A percentile compares a stretch with the other conserved stretches of the same genome.
phyloP scores from a whole-genome alignment of 495 filamentous ascomycete genomes.

The Opeltia flavorubescens region DNA sequence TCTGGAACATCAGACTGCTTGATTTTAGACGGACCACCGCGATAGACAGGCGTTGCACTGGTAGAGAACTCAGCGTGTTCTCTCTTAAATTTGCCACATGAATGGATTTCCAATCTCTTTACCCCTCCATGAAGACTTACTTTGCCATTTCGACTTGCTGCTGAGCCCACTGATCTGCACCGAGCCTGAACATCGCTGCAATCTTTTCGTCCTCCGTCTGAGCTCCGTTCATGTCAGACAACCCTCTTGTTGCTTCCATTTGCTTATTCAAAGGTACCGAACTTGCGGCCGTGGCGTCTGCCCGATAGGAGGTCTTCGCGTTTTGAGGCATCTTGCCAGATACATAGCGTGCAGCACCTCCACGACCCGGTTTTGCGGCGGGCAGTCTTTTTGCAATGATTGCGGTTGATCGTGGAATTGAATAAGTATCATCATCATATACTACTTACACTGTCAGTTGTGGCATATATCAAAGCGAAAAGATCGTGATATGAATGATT shows the following conservation, averaged over 20 bases:
- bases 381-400: slow-evolving; percentile 84
- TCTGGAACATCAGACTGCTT: slow-evolving; percentile 68
- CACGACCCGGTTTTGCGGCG: slow-evolving; percentile 62
- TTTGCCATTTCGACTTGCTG: slow-evolving; percentile 86
- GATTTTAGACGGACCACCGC: slow-evolving; percentile 34
- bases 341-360: slow-evolving; percentile 87
- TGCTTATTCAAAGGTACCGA: slow-evolving; percentile 21
- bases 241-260: slow-evolving; percentile 35
- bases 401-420: slow-evolving; percentile 86
- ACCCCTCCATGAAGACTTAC: slow-evolving; percentile 38
- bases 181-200: slow-evolving; percentile 72
- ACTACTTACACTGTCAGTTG: slow-evolving; percentile 35
- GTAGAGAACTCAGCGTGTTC: not conserved
- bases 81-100: not conserved
- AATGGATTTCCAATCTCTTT: slow-evolving; percentile 7
- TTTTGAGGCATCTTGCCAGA: slow-evolving; percentile 91
- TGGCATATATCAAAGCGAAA: not conserved
- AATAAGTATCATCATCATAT: slow-evolving; percentile 91
- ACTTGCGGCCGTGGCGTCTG: slow-evolving; percentile 44
- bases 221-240: slow-evolving; percentile 49
- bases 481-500: slow-evolving; percentile 19
- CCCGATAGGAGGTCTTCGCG: slow-evolving; percentile 65
- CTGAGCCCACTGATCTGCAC: slow-evolving; percentile 73
- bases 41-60: slow-evolving; percentile 51
- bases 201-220: slow-evolving; percentile 86